phyloP scores from a whole-genome alignment of 768 basidiomycete genomes.

The Leccinum sublutescens region DNA sequence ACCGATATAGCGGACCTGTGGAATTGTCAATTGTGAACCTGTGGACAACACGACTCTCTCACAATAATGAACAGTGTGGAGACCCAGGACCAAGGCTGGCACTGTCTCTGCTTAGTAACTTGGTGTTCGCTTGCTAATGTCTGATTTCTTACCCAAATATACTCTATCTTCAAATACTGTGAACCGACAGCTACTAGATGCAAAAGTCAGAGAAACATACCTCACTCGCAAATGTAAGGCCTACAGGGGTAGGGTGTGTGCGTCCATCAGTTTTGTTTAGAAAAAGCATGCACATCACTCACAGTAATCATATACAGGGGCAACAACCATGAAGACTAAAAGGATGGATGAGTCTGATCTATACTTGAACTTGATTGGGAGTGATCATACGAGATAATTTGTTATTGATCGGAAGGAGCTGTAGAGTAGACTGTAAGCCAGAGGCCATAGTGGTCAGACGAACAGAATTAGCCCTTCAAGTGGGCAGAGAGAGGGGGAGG shows the following conservation, averaged over 20 bases:
- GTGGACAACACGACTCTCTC: no score
- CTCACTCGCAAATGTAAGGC: slow-evolving; percentile 10
- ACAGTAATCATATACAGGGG: not conserved
- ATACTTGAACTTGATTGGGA: not conserved
- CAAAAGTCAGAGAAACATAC: not conserved
- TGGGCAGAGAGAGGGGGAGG: not conserved
- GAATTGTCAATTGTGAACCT: not conserved
- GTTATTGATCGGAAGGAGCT: not conserved
- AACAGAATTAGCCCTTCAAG: not conserved
- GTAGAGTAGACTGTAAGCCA: not conserved
- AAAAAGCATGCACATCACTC: not conserved
- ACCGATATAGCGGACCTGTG: not conserved
- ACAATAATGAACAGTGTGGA: slow-evolving; percentile 12
- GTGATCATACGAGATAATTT: not conserved
- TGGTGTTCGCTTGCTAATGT: fast-evolving
- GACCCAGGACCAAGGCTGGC: slow-evolving; percentile 9
- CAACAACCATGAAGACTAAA: not conserved
- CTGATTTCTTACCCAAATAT: slow-evolving; percentile 15
- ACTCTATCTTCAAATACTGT: slow-evolving; percentile 10
- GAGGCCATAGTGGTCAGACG: not conserved
- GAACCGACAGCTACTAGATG: not conserved
- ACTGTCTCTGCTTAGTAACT: not conserved
- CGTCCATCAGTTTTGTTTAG: not conserved
- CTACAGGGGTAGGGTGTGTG: not conserved
- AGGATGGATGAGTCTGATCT: not conserved